Evolutionary conservation across 129 eudicot genomes (phyloP).

Genomic region (Artemisia argyi): DNA sequence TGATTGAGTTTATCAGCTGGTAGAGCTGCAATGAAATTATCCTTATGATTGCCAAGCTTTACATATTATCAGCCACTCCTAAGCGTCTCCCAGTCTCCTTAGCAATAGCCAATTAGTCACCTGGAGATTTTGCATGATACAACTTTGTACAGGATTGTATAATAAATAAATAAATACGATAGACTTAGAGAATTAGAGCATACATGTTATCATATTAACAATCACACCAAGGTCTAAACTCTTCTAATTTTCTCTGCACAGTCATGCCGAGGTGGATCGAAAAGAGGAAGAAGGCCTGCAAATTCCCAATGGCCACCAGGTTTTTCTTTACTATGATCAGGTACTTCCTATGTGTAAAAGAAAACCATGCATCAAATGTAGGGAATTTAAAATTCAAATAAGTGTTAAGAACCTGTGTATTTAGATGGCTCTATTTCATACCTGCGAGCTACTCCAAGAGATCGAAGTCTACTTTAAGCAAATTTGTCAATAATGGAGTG

Average conservation of each 20-base stretch:
- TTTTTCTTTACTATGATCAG: no score
- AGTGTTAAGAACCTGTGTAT: no score
- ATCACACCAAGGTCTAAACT: conserved; percentile 45
- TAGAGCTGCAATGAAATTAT: conserved; percentile 28
- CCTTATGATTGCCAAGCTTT: conserved; percentile 40
- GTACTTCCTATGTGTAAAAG: no score
- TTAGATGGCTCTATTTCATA: no score
- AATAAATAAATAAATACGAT: neutral
- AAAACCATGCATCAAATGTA: no score
- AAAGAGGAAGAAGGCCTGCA: conserved; percentile 47
- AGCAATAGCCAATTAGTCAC: conserved; percentile 50
- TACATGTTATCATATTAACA: conserved; percentile 50
- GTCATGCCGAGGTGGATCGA: conserved; percentile 53
- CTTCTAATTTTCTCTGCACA: conserved; percentile 45
- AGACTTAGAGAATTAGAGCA: neutral
- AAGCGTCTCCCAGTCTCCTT: conserved; percentile 48
- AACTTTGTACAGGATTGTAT: neutral
- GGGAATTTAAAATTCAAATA: no score
- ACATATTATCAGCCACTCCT: conserved; percentile 48
- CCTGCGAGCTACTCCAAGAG: no score
- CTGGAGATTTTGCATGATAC: neutral
- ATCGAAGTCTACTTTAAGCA: no score
- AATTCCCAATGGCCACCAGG: conserved; percentile 53
- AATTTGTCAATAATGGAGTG: no score
- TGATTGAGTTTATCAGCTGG: conserved; percentile 38